Evolutionary conservation across 148 eudicot genomes (phyloP).

Genomic region (Fallopia convolvulus): DNA sequence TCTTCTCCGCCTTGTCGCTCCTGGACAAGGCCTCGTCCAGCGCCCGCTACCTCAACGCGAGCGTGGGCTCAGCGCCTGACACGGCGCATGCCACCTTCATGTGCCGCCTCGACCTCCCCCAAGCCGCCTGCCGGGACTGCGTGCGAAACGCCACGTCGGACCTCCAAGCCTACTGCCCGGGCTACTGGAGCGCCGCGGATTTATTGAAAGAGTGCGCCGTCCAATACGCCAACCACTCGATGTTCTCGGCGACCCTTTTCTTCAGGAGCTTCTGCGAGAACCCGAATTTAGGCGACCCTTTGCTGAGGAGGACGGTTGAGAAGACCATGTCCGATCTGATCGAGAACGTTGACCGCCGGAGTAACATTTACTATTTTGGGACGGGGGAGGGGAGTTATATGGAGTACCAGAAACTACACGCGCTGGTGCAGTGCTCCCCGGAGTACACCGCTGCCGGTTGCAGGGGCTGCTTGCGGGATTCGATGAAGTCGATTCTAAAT

Average conservation of each 20-base stretch:
- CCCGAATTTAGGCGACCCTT: background rate
- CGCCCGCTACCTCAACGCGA: background rate
- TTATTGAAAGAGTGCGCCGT: background rate
- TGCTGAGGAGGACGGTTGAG: background rate
- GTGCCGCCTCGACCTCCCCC: background rate
- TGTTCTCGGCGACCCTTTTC: background rate
- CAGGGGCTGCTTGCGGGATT: background rate
- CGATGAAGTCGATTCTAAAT: background rate
- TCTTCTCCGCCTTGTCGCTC: background rate
- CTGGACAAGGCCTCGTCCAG: background rate
- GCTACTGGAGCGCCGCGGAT: background rate
- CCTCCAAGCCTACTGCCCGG: background rate
- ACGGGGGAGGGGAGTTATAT: background rate
- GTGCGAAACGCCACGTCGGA: background rate
- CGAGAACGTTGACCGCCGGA: background rate
- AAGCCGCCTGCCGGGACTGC: background rate
- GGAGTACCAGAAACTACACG: background rate
- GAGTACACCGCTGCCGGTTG: background rate
- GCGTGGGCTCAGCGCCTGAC: background rate
- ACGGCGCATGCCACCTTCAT: background rate
- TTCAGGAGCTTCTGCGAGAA: background rate
- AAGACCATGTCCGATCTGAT: background rate
- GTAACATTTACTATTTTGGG: background rate
- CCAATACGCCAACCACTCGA: background rate
- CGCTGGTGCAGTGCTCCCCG: background rate